A percentile compares a stretch with the other conserved stretches of the same genome.
phyloP scores from a whole-genome alignment of 2,329 filamentous ascomycete genomes.

The Exserohilum turcica region DNA sequence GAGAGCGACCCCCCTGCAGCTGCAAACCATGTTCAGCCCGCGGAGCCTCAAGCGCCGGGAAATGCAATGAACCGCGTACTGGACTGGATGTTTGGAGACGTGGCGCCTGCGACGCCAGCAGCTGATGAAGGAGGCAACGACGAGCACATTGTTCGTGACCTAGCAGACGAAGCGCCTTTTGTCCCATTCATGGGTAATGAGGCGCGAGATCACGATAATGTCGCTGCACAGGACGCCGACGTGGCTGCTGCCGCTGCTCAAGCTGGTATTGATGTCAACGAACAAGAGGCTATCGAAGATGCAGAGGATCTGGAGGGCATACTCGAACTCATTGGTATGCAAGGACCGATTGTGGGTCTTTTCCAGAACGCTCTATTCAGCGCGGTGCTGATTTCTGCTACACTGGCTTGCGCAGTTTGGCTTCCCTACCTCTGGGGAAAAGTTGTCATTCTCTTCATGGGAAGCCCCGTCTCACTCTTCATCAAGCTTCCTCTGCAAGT shows the following conservation, averaged over 20 bases:
- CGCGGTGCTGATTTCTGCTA: conserved; percentile 81
- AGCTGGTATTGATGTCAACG: conserved; percentile 70
- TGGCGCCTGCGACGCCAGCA: conserved; percentile 39
- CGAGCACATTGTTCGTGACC: conserved; percentile 64
- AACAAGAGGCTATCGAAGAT: conserved; percentile 74
- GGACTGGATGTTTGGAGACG: conserved; percentile 58
- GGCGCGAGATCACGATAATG: conserved; percentile 31
- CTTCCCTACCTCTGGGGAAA: conserved; percentile 92
- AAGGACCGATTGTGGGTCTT: conserved; percentile 84
- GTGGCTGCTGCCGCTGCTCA: conserved; percentile 68
- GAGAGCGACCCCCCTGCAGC: conserved; percentile 11
- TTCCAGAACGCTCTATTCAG: conserved; percentile 97
- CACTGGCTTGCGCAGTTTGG: conserved; percentile 84
- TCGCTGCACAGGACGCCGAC: conserved; percentile 57
- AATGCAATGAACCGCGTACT: conserved; percentile 40
- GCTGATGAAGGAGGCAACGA: conserved; percentile 53
- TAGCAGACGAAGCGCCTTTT: conserved; percentile 65
- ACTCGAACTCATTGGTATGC: conserved; percentile 94
- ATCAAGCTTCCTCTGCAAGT: conserved; percentile 73
- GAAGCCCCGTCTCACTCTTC: conserved; percentile 72
- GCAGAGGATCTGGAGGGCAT: conserved; percentile 95
- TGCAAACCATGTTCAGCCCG: conserved; percentile 8
- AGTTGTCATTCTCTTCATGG: conserved; percentile 76
- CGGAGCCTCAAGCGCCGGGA: conserved; percentile 19
- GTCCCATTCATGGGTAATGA: conserved; percentile 57